phyloP scores from a whole-genome alignment of 1,284 basidiomycete species.

The Tranzscheliella williamsii region DNA sequence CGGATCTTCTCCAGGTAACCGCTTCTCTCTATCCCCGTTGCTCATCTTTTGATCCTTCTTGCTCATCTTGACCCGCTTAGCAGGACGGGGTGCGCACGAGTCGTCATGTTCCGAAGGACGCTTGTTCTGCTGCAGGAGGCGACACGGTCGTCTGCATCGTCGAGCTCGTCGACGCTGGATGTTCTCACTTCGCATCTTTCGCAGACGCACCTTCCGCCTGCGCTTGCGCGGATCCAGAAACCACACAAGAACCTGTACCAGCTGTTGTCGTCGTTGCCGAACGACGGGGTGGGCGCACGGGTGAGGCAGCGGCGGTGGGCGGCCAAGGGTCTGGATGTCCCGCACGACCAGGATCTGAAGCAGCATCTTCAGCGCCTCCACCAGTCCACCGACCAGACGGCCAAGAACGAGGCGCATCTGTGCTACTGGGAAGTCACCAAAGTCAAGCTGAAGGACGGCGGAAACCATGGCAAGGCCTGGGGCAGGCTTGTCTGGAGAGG shows the following conservation, averaged over 20 bases:
- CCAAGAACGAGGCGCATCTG: conserved; percentile 12
- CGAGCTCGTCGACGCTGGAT: background rate
- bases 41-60: too few relatives aligned
- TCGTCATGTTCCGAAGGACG: background rate
- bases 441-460: conserved; percentile 40
- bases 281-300: conserved; percentile 29
- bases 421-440: conserved; percentile 48
- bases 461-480: conserved; percentile 48
- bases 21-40: too few relatives aligned
- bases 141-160: background rate
- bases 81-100: too few relatives aligned
- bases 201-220: conserved; percentile 15
- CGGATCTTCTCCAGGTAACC: too few relatives aligned
- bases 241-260: conserved; percentile 45
- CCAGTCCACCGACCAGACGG: background rate
- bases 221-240: conserved; percentile 7
- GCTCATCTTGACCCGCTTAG: too few relatives aligned
- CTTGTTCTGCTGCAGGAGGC: background rate
- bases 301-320: conserved; percentile 38
- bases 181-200: conserved; percentile 24
- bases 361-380: conserved; percentile 2
- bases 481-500: conserved; percentile 45
- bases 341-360: conserved; percentile 8
- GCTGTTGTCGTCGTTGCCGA: conserved; percentile 35
- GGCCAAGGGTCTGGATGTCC: conserved; percentile 36